Conservation (phyloP, 805 yeast species). For the Scheffersomyces stipitis region DNA sequence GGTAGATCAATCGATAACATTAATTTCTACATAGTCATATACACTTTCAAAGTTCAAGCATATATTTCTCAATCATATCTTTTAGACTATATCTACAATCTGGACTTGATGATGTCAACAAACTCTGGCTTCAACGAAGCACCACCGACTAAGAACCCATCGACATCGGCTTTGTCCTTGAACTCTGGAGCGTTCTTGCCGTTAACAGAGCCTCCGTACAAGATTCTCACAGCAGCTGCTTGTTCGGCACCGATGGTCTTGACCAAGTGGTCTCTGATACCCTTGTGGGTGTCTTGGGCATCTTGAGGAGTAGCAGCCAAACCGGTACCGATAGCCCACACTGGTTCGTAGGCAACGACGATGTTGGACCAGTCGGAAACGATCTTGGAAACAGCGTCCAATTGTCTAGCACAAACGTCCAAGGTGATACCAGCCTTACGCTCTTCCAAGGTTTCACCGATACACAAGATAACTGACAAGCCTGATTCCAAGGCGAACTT, state of each 20-base stretch:
- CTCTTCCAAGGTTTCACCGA: conserved; percentile 96
- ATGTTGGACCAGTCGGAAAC: conserved; percentile 87
- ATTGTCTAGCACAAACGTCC: conserved; percentile 83
- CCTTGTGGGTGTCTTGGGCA: conserved; percentile 92
- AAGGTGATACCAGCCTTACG: conserved; percentile 87
- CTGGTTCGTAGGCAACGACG: conserved; percentile 98
- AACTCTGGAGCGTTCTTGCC: conserved; percentile 89
- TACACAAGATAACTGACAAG: conserved; percentile 88
- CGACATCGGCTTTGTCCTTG: conserved; percentile 91
- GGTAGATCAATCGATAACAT: neutral
- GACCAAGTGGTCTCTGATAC: conserved; percentile 80
- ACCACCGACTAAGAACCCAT: conserved; percentile 99
- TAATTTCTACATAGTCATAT: neutral
- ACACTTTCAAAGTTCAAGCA: neutral
- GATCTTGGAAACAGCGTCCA: conserved; percentile 80
- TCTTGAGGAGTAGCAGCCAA: conserved; percentile 98
- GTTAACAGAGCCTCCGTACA: conserved; percentile 98
- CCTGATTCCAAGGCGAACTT: conserved; percentile 91
- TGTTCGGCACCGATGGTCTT: conserved; percentile 73
- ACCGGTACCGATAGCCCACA: conserved; percentile 99
- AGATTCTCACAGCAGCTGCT: conserved; percentile 81
- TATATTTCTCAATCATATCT: conserved; percentile 4
- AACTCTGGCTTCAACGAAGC: conserved; percentile 98
- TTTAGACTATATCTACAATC: conserved; percentile 66
- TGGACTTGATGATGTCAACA: conserved; percentile 89